Evolutionary conservation across 1,284 basidiomycete species (phyloP), one percentile per base, ranked within the genome.

Genomic region (Cronartium quercuum): DNA sequence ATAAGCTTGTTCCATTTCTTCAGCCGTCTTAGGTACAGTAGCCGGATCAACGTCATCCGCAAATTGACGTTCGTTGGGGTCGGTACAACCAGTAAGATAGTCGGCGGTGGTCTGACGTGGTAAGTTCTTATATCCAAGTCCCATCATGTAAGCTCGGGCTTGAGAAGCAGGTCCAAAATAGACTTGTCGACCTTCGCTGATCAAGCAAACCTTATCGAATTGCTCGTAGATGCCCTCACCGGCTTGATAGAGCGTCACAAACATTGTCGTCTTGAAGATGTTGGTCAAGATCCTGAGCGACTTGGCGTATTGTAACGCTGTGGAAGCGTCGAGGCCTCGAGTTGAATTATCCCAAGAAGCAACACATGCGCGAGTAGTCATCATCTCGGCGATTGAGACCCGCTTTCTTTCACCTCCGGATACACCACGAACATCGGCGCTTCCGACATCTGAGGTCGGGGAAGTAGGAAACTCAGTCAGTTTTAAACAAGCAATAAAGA

Each of bases 321-420:
- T 87, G 29, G 85, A 84, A 13, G 86, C 86, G 79, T 88, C 87
- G 58, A 95, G 85, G 76, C 93, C 91, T 61, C 91, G 86, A 1
- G 90, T 91, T 0, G 89, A 89, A 78, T 79, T 80, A 71, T 82
- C 81, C 75, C 80, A 80, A 70, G 76, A 84, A 58, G 84, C 85
- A 38, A 91, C 83, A 66, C 79, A 80, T 24, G 82, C 83, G 51
- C 82, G 81, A 35, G 83, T 82, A 71, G 83, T 83, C 79, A 86
- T 83, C 80, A 84, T 85, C 80, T 88, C 87, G 51, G 85, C 84
- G 70, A 88, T 86, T 13, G 85, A 86, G 29, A 88, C 86, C 75
- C 87, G 85, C 82, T 88, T 88, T 47, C 86, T 81, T 81, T 91
- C 89, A 12, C 92, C 92, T 21, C 91, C 92, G 34, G 88, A 89